Base-by-base conservation (phyloP, 1,139 yeast species). In the Kodamaea sp. region DNA sequence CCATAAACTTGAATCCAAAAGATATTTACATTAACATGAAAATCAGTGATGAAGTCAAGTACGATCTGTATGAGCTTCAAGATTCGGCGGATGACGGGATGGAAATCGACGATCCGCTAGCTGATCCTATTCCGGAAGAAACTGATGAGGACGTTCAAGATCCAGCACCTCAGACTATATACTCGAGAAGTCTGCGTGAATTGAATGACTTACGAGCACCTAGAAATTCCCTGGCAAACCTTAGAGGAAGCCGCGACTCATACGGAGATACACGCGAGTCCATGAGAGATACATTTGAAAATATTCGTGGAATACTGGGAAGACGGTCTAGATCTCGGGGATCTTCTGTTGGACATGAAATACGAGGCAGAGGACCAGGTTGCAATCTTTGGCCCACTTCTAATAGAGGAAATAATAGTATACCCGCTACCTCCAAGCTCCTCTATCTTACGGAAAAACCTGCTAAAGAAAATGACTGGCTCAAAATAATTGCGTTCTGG, bases 1-100 rank as follows among this genome's bases (percentile, higher is more conserved):
- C 56, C 1, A 34, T 44, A 16, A 37, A 57, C 4, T 39, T 59
- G n/a, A 53, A 50, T 13, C 42, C 58, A 2, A 46, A 47, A 27
- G 53, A 52, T 12, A 55, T 66, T 3, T 46, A 48, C 13, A 45
- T 46, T 26, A 67, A 66, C 41, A 47, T 64, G 42, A 53, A 28
- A 22, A 15, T 35, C n/a, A 12, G 22, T 6, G 33, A 31, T 12
- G 26, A 25, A 8, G 11, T 22, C 11, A 14, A 14, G 6, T 10
- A 9, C n/a, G 28, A 15, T 15, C 26, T 26, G 6, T 20, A 15
- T 16, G 23, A 22, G 22, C 13, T 22, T 8, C 22, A 22, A 15
- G 28, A 23, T 4, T 26, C 8, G 15, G 28, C 29, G 14, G 38
- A 32, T 24, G 37, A 32, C 15, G 28, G 26, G 13, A 25, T 24